phyloP scores from a whole-genome alignment of 257 asterid species.

The Lantana camara region DNA sequence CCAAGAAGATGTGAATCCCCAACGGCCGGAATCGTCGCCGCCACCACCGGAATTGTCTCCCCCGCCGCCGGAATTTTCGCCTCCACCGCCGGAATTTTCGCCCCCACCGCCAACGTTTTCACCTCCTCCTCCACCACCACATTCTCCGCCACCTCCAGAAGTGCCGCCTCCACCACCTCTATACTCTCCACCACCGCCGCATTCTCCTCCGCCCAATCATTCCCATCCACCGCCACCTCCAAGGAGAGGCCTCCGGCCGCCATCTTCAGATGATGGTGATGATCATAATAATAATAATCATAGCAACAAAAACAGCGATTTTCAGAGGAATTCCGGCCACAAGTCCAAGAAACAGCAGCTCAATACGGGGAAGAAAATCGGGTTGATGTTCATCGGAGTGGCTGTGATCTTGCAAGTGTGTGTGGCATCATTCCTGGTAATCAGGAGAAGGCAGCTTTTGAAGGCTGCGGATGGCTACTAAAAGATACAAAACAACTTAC shows the following conservation, averaged over 20 bases:
- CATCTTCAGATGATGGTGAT: conserved; percentile 22
- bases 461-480: conserved; percentile 35
- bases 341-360: conserved; percentile 28
- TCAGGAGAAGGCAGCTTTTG: conserved; percentile 48
- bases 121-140: conserved; percentile 35
- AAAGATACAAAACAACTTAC: conserved; percentile 13
- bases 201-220: background rate
- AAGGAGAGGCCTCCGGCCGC: conserved; percentile 33
- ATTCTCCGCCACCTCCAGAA: conserved; percentile 10
- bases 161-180: too few relatives aligned
- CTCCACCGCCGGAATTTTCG: conserved; percentile 25
- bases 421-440: conserved; percentile 47
- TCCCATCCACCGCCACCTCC: conserved; percentile 39
- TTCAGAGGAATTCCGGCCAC: conserved; percentile 19
- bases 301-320: conserved; percentile 1
- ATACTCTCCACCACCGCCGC: conserved; percentile 25
- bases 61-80: background rate
- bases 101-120: conserved; percentile 28
- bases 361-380: conserved; percentile 51
- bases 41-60: conserved; percentile 40
- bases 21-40: conserved; percentile 25
- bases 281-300: background rate
- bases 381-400: conserved; percentile 51
- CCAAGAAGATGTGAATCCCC: conserved; percentile 49
- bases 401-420: conserved; percentile 58